Percentiles rank a stretch among this genome's conserved stretches.
Evolutionary conservation across 345 rosid species (phyloP).

Genomic region (Firmiana major): DNA sequence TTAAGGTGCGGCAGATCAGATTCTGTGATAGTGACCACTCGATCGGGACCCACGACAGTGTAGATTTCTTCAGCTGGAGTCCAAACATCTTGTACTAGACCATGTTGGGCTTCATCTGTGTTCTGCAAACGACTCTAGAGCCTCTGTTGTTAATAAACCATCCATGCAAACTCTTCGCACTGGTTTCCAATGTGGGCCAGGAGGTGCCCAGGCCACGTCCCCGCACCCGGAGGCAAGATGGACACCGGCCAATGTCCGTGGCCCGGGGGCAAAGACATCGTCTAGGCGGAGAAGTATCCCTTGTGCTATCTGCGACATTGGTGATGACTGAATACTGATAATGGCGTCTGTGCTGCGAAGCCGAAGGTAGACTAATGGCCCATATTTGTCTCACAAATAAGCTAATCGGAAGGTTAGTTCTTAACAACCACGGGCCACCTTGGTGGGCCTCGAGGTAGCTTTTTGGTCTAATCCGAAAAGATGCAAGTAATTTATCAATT

Average conservation of each 20-base stretch:
- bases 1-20: slow-evolving; percentile 61
- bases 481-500: no score
- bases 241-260: slow-evolving; percentile 67
- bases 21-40: slow-evolving; percentile 73
- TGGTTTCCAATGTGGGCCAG: no score
- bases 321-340: slow-evolving; percentile 25
- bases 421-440: slow-evolving; percentile 64
- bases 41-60: slow-evolving; percentile 55
- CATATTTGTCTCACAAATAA: slow-evolving; percentile 54
- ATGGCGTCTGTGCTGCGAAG: slow-evolving; percentile 53
- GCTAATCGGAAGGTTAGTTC: slow-evolving; percentile 67
- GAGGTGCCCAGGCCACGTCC: slow-evolving; percentile 73
- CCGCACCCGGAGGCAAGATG: slow-evolving; percentile 75
- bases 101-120: no score
- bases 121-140: no score
- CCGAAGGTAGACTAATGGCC: slow-evolving; percentile 75
- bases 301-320: slow-evolving; percentile 52
- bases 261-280: slow-evolving; percentile 79
- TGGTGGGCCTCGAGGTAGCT: slow-evolving; percentile 80
- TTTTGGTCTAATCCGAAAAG: slow-evolving; percentile 20
- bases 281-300: slow-evolving; percentile 70
- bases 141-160: no score
- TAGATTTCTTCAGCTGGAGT: no score
- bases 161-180: no score
- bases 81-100: no score